Evolutionary conservation across 2,329 filamentous ascomycete species (phyloP).

Genomic region (Aspergillus chevalieri): DNA sequence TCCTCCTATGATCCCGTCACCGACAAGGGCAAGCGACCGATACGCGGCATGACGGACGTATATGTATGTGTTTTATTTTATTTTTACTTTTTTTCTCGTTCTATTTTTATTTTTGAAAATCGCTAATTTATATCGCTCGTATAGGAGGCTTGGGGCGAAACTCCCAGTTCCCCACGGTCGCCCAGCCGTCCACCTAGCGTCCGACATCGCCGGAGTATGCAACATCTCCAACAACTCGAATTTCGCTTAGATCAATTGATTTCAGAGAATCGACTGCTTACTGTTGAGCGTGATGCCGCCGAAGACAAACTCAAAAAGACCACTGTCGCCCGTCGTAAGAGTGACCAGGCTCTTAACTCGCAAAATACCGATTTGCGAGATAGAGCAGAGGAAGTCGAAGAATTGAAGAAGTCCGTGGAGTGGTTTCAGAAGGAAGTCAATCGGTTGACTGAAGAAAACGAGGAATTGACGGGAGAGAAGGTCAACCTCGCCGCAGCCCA

Average conservation of each 20-base stretch:
- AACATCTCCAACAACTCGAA: slow-evolving; percentile 84
- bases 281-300: slow-evolving; percentile 63
- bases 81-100: slow-evolving; percentile 10
- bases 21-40: slow-evolving; percentile 79
- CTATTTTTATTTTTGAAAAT: slow-evolving; percentile 15
- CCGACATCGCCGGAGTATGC: slow-evolving; percentile 95
- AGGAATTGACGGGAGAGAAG: slow-evolving; percentile 70
- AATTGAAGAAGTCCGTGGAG: slow-evolving; percentile 70
- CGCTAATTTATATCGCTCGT: slow-evolving; percentile 20
- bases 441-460: slow-evolving; percentile 75
- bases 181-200: slow-evolving; percentile 92
- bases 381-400: slow-evolving; percentile 79
- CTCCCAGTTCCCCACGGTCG: slow-evolving; percentile 75
- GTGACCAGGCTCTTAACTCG: slow-evolving; percentile 54
- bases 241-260: slow-evolving; percentile 74
- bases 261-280: slow-evolving; percentile 74
- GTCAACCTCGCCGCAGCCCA: slow-evolving; percentile 69
- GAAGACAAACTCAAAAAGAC: slow-evolving; percentile 58
- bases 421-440: slow-evolving; percentile 76
- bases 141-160: slow-evolving; percentile 91
- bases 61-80: slow-evolving; percentile 63
- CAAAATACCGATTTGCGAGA: slow-evolving; percentile 68
- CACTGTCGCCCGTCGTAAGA: slow-evolving; percentile 49
- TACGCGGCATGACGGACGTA: slow-evolving; percentile 84
- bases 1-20: slow-evolving; percentile 66